Evolutionary conservation across 225 moss, liverwort and hornwort species (phyloP), one percentile per base, ranked within the genome.

Genomic region (Ulota crispa): DNA sequence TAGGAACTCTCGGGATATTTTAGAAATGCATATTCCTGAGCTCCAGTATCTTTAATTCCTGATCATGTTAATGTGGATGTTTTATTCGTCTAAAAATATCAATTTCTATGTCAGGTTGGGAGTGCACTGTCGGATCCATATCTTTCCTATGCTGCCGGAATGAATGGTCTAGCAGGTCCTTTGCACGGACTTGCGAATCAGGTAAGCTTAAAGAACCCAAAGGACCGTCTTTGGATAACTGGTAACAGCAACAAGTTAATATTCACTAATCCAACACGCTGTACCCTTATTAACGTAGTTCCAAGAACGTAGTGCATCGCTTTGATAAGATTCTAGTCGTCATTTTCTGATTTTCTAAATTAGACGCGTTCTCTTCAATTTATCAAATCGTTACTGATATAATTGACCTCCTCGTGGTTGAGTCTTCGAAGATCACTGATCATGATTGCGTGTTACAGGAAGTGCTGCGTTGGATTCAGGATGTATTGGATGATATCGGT

Each of bases 61-160:
- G 23, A 36, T 19, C 21, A 20, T 34, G 5, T 34, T 4, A 2
- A 36, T 39, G 39, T 60, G 27, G 37, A 18, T 53, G 41, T 94
- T 62, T 14, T 18, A 50, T 2, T 62, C 26, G 62, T 6, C 62
- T 30, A 15, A 62, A 28, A 62, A 30, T 30, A 6, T 65, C 65
- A 8, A 30, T 84, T 24, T 18, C 63, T 82, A 5, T 79, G 16
- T 4, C 79, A 89, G 87, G 95, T 95, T 50, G 93, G 92, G 67
- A 95, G 95, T 74, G 92, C 93, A n/a, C 87, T 95, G 39, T 91
- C 93, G 27, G 95, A 95, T 75, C 92, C 92, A 10, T 93, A 95
- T 65, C 93, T 95, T 57, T 92, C 91, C 68, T 86, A 92, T n/a
- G 91, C 92, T 76, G 93, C 93, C 3, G 92, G 93, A 73, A 95